phyloP scores from a whole-genome alignment of 1,139 yeast species.

The Yamadazyma kanchanaburiensis region DNA sequence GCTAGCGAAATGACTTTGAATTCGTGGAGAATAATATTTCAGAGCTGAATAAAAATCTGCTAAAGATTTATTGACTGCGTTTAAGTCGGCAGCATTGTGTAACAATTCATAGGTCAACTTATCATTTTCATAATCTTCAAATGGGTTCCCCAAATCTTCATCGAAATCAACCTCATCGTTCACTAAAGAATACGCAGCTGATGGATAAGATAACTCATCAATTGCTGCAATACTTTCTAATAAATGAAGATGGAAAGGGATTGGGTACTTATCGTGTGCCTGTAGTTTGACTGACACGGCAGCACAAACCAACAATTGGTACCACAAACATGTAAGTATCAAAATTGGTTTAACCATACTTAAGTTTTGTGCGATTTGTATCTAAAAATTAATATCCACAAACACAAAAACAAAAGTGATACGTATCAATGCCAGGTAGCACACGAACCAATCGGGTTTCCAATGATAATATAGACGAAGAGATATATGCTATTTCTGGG shows the following conservation, averaged over 20 bases:
- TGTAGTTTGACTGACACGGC: conserved; percentile 1
- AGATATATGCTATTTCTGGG: too few relatives aligned
- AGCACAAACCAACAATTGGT: background rate
- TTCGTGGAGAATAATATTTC: conserved; percentile 56
- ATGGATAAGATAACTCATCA: conserved; percentile 47
- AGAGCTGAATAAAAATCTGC: conserved; percentile 52
- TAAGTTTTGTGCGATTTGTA: too few relatives aligned
- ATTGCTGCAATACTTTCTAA: conserved; percentile 54
- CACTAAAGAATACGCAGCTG: conserved; percentile 36
- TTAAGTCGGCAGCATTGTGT: conserved; percentile 22
- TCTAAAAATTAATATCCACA: too few relatives aligned
- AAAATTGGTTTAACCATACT: too few relatives aligned
- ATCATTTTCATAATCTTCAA: conserved; percentile 24
- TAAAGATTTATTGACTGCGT: conserved; percentile 20
- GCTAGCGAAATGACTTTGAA: conserved; percentile 60
- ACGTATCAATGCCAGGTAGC: too few relatives aligned
- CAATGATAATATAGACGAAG: too few relatives aligned
- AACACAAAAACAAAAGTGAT: too few relatives aligned
- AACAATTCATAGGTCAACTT: conserved; percentile 35
- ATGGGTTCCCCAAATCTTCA: conserved; percentile 24
- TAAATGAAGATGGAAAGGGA: conserved; percentile 37
- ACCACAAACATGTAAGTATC: too few relatives aligned
- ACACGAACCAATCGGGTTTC: too few relatives aligned
- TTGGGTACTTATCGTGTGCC: conserved; percentile 1
- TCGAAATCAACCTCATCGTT: conserved; percentile 16